phyloP scores from a whole-genome alignment of 2,329 filamentous ascomycete genomes.

The Bertia moriformis region DNA sequence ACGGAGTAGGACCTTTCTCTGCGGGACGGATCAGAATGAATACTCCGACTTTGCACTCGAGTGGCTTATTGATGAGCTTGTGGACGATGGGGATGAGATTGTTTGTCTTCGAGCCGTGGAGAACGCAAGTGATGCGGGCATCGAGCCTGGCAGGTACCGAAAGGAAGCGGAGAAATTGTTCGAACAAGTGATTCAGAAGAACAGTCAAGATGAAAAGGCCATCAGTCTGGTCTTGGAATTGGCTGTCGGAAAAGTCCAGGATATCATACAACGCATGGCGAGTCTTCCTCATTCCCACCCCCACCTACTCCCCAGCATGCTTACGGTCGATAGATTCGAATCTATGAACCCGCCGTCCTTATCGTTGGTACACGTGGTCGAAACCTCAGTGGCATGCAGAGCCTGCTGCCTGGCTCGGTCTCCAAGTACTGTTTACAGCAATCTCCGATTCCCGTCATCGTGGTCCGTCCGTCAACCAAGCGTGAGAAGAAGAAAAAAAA shows the following conservation, averaged over 20 bases:
- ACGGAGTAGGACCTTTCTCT: conserved; percentile 55
- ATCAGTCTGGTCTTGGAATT: conserved; percentile 61
- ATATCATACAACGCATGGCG: conserved; percentile 63
- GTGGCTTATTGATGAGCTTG: conserved; percentile 62
- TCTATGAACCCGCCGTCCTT: conserved; percentile 60
- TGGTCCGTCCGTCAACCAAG: conserved; percentile 56
- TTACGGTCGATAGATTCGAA: conserved; percentile 37
- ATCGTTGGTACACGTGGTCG: conserved; percentile 59
- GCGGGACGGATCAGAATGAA: conserved; percentile 60
- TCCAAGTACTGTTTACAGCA: conserved; percentile 65
- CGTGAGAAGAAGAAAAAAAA: conserved; percentile 60
- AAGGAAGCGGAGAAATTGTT: conserved; percentile 50
- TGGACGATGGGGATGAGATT: conserved; percentile 66
- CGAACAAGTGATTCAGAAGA: conserved; percentile 44
- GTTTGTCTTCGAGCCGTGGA: conserved; percentile 60
- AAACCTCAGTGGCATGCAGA: conserved; percentile 55
- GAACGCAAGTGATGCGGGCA: conserved; percentile 42
- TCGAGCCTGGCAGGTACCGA: conserved; percentile 47
- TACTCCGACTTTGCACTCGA: conserved; percentile 63
- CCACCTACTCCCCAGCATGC: background rate
- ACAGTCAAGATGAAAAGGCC: conserved; percentile 57
- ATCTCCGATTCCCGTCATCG: conserved; percentile 61
- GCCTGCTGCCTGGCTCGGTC: conserved; percentile 53
- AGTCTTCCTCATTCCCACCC: conserved; percentile 7
- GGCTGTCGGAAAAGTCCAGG: conserved; percentile 57